Evolutionary conservation across 768 basidiomycete species (phyloP).

Genomic region (Suillus weaverae): DNA sequence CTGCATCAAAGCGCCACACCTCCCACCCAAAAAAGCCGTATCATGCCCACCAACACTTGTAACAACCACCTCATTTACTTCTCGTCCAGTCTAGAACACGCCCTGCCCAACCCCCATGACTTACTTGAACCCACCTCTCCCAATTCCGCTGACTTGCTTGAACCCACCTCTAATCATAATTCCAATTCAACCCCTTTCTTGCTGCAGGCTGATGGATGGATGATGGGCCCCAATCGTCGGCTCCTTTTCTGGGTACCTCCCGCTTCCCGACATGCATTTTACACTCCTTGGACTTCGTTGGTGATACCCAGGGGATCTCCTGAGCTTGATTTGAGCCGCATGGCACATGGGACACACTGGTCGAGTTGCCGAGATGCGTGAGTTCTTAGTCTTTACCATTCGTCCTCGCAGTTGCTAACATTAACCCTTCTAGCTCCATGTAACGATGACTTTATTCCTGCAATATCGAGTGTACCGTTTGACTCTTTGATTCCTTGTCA

Average conservation of each 20-base stretch:
- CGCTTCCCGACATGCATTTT: not conserved
- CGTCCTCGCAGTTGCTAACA: not conserved
- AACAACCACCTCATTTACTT: not conserved
- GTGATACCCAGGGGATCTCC: not conserved
- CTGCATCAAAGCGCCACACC: not conserved
- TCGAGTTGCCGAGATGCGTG: not conserved
- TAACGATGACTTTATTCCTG: not conserved
- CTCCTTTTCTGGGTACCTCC: not conserved
- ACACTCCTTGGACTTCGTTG: no score
- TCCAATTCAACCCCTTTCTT: not conserved
- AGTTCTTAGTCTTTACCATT: not conserved
- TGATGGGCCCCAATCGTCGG: not conserved
- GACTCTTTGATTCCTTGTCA: no score
- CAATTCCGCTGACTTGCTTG: no score
- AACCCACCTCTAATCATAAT: not conserved
- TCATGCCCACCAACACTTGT: not conserved
- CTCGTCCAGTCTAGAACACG: not conserved
- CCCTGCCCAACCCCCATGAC: not conserved
- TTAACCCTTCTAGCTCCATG: not conserved
- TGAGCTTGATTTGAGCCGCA: not conserved
- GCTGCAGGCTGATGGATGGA: not conserved
- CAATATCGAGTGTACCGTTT: not conserved
- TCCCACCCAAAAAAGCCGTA: no score
- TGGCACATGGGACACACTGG: not conserved
- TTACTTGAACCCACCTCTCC: no score